Base-by-base conservation (phyloP, 768 basidiomycete species). In the Termitomyces sp. region DNA sequence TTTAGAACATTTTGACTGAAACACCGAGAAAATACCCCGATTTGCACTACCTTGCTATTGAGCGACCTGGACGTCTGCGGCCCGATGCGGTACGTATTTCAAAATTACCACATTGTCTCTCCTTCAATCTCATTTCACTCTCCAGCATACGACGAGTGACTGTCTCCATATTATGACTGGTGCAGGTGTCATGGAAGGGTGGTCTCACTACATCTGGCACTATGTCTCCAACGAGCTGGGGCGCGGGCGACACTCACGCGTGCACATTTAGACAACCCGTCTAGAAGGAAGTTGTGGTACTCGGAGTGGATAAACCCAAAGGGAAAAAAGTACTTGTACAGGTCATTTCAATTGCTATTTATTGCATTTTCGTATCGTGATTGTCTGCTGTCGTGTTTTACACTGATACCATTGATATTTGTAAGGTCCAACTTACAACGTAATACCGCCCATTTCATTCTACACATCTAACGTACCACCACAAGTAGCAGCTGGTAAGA, bases 41-140 rank as follows among this genome's bases (percentile, higher is more conserved):
- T 59, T 71, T 88, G 3, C 77, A 80, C 60, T 87, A 77, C 64
- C 70, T 87, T 1, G 70, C 75, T 6, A 86, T 87, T 30, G 85
- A 87, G 55, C 73, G 77, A 52, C 86, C 86, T 1, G 85, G 73
- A 31, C 73, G 80, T 43, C 69, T 87, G 14, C 75, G 86, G 3
- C 86, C 86, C 31, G 86, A 87, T 64, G 80, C 84, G 30, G 84
- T 86, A 57, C 53, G 84, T 76, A 19, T 46, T 15, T 17, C 38
- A n/a, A 14, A 12, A 31, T 50, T 3, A 14, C 17, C 8, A 5
- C 30, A 21, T n/a, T n/a, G 15, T 44, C 1, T 17, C 15, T 15
- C 5, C n/a, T 30, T 46, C 43, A 53, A 9, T 42, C 47, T 23
- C 35, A 26, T 26, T 45, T 35, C 41, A 28, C 38, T 28, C 19